Evolutionary conservation across 2,329 filamentous ascomycete genomes (phyloP), one percentile per base, ranked within the genome.

Genomic region (Calonectria pseudoreteaudii): DNA sequence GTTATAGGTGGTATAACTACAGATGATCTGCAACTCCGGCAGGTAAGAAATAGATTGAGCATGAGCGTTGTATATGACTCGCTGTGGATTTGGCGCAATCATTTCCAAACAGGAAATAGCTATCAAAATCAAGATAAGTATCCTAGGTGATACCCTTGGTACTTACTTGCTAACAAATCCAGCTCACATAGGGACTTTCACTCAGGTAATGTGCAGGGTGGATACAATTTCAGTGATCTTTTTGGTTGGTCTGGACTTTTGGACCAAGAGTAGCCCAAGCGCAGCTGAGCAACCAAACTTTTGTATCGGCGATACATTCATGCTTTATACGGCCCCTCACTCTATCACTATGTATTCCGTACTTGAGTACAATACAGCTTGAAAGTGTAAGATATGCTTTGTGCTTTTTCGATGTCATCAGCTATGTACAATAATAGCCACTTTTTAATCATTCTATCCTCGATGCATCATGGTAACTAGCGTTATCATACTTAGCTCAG

Each of bases 61-160:
- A 67, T 71, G 70, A 71, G 70, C 41, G 64, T 67, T 3, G 70
- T 71, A 13, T 67, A 71, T 8, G 70, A 71, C 20, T 67, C 28
- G 16, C n/a, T 71, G 18, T 71, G 70, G 70, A 71, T 49, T 13
- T 71, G 70, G 70, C 47, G 70, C 8, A 60, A 38, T 31, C 50
- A 60, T 60, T 60, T 60, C 31, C 53, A 38, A 14, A 38, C 53
- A 2, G 13, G 14, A n/a, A 60, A 38, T 20, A 23, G 28, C 18
- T 11, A 36, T 26, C n/a, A 36, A 4, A 14, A n/a, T 3, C 53
- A 60, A 60, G 53, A 41, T 60, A 60, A 23, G 56, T 41, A 10
- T 10, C 7, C 56, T 1, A 60, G 13, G 20, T 26, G 8, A 3
- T 41, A 4, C 11, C 11, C 4, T 4, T 28, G 14, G 36, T 28